Evolutionary conservation across 2,329 filamentous ascomycete species (phyloP), one percentile per base, ranked within the genome.

Genomic region (Metarhizium guizhouense): DNA sequence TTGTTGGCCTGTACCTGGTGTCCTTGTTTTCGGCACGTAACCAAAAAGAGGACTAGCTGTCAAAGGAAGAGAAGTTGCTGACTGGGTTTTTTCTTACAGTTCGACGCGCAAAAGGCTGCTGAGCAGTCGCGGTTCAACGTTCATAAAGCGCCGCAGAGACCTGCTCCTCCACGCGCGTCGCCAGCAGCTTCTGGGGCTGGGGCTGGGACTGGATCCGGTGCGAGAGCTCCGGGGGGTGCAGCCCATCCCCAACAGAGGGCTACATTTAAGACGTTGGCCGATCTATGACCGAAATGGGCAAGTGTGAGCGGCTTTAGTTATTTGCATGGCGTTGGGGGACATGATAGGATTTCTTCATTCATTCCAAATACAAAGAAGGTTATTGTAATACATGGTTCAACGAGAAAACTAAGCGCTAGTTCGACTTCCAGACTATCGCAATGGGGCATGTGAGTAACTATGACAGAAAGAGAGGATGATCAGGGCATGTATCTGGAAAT

Each of bases 41-140:
- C 49, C 36, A 58, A 18, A 57, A 60, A 30, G 51, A 56, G 25
- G 52, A 56, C 20, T 51, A 25, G 53, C 20, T 52, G 13, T n/a
- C 16, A 52, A 18, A 7, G 5, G 25, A 48, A 25, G n/a, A 43
- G 38, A 48, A 30, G 49, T 59, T 54, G 53, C 64, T 71, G 59
- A 70, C 62, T 54, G 18, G 53, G 49, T 18, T 14, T 51, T 51
- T 43, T 53, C 25, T 32, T 55, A 54, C 62, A 84, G 77, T 76
- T 86, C 54, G 83, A 86, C 64, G 78, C 81, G 0, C 84, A 84
- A 68, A 80, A 79, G 62, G 74, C 82, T 3, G 83, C 82, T 3
- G 78, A 84, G 68, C 75, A 73, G 49, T 85, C 82, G 20, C 70
- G 70, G 16, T 86, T 83, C 70, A 86, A 85, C 58, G 64, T 79